phyloP scores from a whole-genome alignment of 352 stramenopile species.

The Pythium brachiatum region DNA sequence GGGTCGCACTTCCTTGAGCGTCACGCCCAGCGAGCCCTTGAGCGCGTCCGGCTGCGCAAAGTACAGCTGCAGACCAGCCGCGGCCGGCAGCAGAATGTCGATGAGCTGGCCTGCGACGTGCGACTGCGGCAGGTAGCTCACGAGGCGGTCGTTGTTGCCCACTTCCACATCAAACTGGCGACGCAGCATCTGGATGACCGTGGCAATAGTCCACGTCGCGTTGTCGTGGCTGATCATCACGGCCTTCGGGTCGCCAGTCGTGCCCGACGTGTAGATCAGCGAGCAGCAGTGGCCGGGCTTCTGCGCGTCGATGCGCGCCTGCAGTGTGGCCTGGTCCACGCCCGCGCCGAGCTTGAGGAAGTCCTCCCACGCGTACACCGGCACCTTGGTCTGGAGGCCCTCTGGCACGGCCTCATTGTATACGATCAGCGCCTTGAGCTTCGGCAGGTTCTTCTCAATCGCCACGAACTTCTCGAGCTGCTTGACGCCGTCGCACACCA shows the following conservation, averaged over 20 bases:
- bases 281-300: slow-evolving; percentile 87
- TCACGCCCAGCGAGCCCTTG: slow-evolving; percentile 84
- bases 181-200: slow-evolving; percentile 62
- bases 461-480: slow-evolving; percentile 94
- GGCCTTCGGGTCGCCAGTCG: slow-evolving; percentile 93
- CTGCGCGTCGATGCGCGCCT: slow-evolving; percentile 73
- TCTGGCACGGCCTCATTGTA: slow-evolving; percentile 87
- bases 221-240: slow-evolving; percentile 97
- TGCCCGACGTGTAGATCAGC: slow-evolving; percentile 95
- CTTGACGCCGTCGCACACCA: slow-evolving; percentile 91
- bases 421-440: slow-evolving; percentile 93
- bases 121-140: slow-evolving; percentile 89
- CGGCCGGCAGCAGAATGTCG: slow-evolving; percentile 82
- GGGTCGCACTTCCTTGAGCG: slow-evolving; percentile 83
- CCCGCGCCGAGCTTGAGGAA: slow-evolving; percentile 74
- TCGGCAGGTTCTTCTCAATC: slow-evolving; percentile 81
- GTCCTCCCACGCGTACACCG: slow-evolving; percentile 77
- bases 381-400: slow-evolving; percentile 58
- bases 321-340: slow-evolving; percentile 56
- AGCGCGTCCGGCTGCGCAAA: slow-evolving; percentile 90
- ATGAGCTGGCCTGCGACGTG: slow-evolving; percentile 88
- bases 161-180: slow-evolving; percentile 56
- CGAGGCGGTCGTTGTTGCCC: slow-evolving; percentile 62
- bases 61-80: slow-evolving; percentile 66
- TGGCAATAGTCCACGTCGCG: slow-evolving; percentile 81